These are phyloP conservation scores for Phytomonas francai DNA, from an alignment of 208 protist species.

Conservation along the genomic window DNA sequence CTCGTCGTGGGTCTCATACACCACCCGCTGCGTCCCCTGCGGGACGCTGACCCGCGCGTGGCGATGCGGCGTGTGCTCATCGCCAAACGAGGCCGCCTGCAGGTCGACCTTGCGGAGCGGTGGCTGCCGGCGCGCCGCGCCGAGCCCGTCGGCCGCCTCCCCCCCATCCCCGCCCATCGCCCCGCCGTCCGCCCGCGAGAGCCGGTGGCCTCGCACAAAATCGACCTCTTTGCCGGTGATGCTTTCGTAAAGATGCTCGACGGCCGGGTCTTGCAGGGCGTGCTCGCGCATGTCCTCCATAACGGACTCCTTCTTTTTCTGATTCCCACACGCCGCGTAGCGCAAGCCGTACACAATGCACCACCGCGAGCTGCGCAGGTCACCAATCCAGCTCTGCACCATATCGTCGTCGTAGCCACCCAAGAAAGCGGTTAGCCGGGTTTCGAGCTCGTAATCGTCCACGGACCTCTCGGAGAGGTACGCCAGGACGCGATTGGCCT, in stretches of 20 bases:
- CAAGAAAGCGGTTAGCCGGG: slow-evolving; percentile 80
- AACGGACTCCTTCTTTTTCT: slow-evolving; percentile 61
- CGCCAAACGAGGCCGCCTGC: slow-evolving; percentile 63
- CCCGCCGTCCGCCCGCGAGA: not conserved
- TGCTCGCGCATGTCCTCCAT: slow-evolving; percentile 72
- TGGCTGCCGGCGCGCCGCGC: slow-evolving; percentile 22
- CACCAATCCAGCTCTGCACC: slow-evolving; percentile 75
- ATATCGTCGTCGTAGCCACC: slow-evolving; percentile 77
- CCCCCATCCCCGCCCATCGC: slow-evolving; percentile 8
- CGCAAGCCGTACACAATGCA: slow-evolving; percentile 71
- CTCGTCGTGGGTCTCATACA: slow-evolving; percentile 85
- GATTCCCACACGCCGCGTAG: slow-evolving; percentile 46
- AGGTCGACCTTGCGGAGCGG: slow-evolving; percentile 67
- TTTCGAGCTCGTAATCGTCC: slow-evolving; percentile 71
- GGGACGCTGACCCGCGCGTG: slow-evolving; percentile 63
- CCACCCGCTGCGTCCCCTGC: slow-evolving; percentile 47
- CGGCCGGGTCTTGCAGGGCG: slow-evolving; percentile 36
- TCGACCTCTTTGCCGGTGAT: slow-evolving; percentile 67
- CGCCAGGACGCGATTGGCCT: slow-evolving; percentile 56
- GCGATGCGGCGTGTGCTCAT: slow-evolving; percentile 73
- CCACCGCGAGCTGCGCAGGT: slow-evolving; percentile 65
- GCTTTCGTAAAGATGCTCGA: slow-evolving; percentile 73
- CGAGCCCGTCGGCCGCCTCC: not conserved
- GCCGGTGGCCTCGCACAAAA: not conserved
- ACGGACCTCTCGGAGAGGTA: slow-evolving; percentile 47